Evolutionary conservation across 2,329 filamentous ascomycete species (phyloP), one percentile per base, ranked within the genome.

Genomic region (Fusarium sp.): DNA sequence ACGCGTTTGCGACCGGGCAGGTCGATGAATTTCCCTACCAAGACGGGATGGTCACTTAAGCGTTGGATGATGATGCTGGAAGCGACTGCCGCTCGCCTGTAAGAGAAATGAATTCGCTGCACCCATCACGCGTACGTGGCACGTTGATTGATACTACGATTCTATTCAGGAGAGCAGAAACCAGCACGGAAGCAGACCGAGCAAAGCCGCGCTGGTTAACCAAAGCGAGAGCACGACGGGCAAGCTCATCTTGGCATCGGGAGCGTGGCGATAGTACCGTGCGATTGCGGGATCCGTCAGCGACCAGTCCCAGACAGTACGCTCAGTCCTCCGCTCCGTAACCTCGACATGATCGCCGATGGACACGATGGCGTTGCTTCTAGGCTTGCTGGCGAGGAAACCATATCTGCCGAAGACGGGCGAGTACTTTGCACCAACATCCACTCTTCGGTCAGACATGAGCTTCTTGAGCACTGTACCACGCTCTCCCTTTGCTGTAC

Each of bases 361-460:
- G 11, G 71, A 69, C 40, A 78, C 66, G 10, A 30, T 54, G 8
- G 78, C 77, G 17, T 81, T 72, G 22, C 77, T 74, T 9, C 71
- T 72, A 12, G 73, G 54, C 10, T 65, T 69, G 14, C 76, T 71
- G 22, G 72, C 75, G 7, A 93, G 81, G 79, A 94, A 94, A 0
- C 87, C 91, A 82, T 95, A 95, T 52, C 92, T 86, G 11, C 93
- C 93, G 85, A 95, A 95, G 10, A 94, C 86, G 14, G 93, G 92
- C 68, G 87, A 89, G 80, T 90, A 94, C 79, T 90, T 93, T 37
- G 85, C 85, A 0, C 93, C 93, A n/a, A 80, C 72, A 78, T 95
- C 93, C 8, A 95, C 92, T 65, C 93, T 87, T 22, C 93, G 87
- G 81, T 95, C 91, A 61, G 86, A 88, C 87, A 91, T 91, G 76